Percentiles rank a stretch among this genome's conserved stretches.
Conservation (phyloP, 2,329 filamentous ascomycete genomes). For the Stylonectria norvegica region DNA sequence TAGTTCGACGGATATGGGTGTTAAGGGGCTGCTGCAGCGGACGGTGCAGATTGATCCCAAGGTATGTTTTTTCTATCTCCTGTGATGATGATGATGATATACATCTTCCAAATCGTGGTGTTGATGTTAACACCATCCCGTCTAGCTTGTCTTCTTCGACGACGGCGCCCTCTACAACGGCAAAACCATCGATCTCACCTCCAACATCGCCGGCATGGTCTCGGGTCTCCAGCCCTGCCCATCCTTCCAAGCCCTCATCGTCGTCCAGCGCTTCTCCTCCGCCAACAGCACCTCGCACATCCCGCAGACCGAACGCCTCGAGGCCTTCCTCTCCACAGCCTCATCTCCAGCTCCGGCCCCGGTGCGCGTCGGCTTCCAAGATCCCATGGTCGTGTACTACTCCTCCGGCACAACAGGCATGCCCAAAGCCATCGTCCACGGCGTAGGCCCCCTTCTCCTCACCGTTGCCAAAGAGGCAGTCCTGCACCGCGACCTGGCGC, state of each 20-base stretch:
- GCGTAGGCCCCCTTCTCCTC: constrained; percentile 61
- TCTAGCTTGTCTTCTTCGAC: constrained; percentile 75
- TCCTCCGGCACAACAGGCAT: constrained; percentile 78
- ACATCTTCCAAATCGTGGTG: no score
- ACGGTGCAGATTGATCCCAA: constrained; percentile 71
- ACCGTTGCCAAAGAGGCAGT: constrained; percentile 55
- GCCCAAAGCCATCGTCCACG: constrained; percentile 84
- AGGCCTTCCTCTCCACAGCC: constrained; percentile 41
- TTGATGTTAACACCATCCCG: no score
- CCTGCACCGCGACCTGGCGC: constrained; percentile 43
- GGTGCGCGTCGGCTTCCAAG: constrained; percentile 62
- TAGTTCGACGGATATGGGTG: constrained; percentile 79
- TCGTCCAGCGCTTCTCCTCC: constrained; percentile 62
- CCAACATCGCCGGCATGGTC: constrained; percentile 70
- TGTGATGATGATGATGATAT: no score
- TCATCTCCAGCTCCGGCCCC: constrained; percentile 45
- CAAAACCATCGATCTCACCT: constrained; percentile 65
- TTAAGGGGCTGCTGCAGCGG: constrained; percentile 71
- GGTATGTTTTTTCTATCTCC: constrained; percentile 38
- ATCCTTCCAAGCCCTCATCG: constrained; percentile 62
- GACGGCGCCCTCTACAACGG: constrained; percentile 78
- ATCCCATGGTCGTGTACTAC: constrained; percentile 76
- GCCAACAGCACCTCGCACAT: constrained; percentile 58
- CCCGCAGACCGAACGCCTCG: constrained; percentile 43
- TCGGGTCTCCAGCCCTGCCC: constrained; percentile 58